Evolutionary conservation across 2,329 filamentous ascomycete species (phyloP).

Genomic region (Fusarium sp.): DNA sequence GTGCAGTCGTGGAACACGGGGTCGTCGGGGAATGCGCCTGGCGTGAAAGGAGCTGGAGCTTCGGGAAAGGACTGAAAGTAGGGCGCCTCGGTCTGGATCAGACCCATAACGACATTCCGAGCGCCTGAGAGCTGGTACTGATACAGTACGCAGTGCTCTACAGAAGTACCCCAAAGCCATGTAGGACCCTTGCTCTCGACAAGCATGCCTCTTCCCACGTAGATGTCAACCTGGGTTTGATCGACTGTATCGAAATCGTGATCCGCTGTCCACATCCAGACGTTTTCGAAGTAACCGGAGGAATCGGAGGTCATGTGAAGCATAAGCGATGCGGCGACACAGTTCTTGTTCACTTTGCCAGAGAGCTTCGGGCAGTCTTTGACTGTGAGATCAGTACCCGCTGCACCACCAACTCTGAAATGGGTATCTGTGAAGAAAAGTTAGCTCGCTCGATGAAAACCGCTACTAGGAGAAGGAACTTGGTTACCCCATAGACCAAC

Average conservation of each 20-base stretch:
- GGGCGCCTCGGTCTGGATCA: slow-evolving; percentile 55
- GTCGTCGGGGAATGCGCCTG: slow-evolving; percentile 11
- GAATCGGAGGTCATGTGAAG: slow-evolving; percentile 57
- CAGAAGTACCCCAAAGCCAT: slow-evolving; percentile 43
- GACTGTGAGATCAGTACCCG: slow-evolving; percentile 24
- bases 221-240: slow-evolving; percentile 46
- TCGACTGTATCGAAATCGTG: slow-evolving; percentile 61
- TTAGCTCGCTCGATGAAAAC: background rate
- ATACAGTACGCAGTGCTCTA: slow-evolving; percentile 51
- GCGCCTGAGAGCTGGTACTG: slow-evolving; percentile 61
- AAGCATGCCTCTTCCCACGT: slow-evolving; percentile 49
- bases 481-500: slow-evolving; percentile 61
- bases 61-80: slow-evolving; percentile 33
- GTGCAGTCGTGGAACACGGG: slow-evolving; percentile 5
- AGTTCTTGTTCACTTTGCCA: slow-evolving; percentile 54
- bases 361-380: slow-evolving; percentile 36
- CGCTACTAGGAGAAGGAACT: background rate
- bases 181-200: slow-evolving; percentile 45
- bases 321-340: slow-evolving; percentile 68
- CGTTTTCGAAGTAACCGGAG: slow-evolving; percentile 62
- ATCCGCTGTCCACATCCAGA: slow-evolving; percentile 76
- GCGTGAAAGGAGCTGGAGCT: slow-evolving; percentile 25
- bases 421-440: slow-evolving; percentile 51
- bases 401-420: slow-evolving; percentile 55
- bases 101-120: slow-evolving; percentile 58